These are phyloP conservation scores for Diospyros kaki DNA, from an alignment of 148 eudicot species.

Conservation along the genomic window DNA sequence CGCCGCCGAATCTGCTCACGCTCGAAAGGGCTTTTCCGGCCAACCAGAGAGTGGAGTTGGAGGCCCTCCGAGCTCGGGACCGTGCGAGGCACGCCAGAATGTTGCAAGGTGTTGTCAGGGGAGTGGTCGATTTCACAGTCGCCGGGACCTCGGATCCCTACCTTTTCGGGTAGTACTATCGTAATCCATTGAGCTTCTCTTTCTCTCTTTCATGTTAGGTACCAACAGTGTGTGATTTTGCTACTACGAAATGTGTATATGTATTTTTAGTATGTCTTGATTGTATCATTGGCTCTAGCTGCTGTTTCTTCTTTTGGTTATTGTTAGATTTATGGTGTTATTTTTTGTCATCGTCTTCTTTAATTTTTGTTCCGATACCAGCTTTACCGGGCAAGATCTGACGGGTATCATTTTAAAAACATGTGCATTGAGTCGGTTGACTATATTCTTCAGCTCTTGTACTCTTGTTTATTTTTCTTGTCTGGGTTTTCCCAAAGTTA, in stretches of 20 bases:
- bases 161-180: slow-evolving; percentile 47
- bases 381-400: not conserved
- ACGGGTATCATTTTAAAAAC: not conserved
- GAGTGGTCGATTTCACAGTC: slow-evolving; percentile 71
- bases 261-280: not conserved
- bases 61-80: slow-evolving; percentile 49
- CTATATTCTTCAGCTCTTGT: not conserved
- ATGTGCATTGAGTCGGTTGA: too few relatives aligned
- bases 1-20: slow-evolving; percentile 35
- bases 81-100: slow-evolving; percentile 59
- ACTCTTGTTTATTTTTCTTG: not conserved
- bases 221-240: not conserved
- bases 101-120: slow-evolving; percentile 49
- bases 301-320: not conserved
- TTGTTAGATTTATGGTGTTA: not conserved
- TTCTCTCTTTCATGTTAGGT: not conserved
- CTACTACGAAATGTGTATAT: not conserved
- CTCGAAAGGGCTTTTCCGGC: slow-evolving; percentile 66
- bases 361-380: not conserved
- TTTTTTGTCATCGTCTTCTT: not conserved
- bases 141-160: slow-evolving; percentile 75
- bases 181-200: not conserved
- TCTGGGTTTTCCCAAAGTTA: not conserved
- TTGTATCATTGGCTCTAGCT: not conserved
- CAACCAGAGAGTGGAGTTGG: slow-evolving; percentile 48